Percentiles rank a stretch among this genome's conserved stretches.
Evolutionary conservation across 495 filamentous ascomycete species (phyloP).

Genomic region (Polyplosphaeria fusca): DNA sequence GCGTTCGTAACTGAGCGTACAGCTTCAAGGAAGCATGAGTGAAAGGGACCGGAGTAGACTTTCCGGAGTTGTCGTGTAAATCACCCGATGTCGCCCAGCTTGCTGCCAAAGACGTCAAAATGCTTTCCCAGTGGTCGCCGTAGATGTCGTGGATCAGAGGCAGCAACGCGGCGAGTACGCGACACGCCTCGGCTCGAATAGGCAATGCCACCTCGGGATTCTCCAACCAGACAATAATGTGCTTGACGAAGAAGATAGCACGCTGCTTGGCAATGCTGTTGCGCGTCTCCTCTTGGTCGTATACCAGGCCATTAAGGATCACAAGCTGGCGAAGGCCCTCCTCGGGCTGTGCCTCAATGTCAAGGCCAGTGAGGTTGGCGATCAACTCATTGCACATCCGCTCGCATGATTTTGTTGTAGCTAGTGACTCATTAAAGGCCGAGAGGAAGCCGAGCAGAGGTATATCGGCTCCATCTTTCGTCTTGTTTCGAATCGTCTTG

Average conservation of each 20-base stretch:
- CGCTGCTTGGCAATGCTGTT: slow-evolving; percentile 69
- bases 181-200: slow-evolving; percentile 60
- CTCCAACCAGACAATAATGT: slow-evolving; percentile 67
- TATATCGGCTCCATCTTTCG: slow-evolving; percentile 44
- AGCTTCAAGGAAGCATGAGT: slow-evolving; percentile 71
- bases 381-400: slow-evolving; percentile 58
- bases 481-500: slow-evolving; percentile 13
- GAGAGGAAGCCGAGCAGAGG: slow-evolving; percentile 51
- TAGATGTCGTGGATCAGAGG: slow-evolving; percentile 73
- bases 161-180: slow-evolving; percentile 61
- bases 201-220: slow-evolving; percentile 44
- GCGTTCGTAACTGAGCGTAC: slow-evolving; percentile 55
- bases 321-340: slow-evolving; percentile 52
- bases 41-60: slow-evolving; percentile 50
- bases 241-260: slow-evolving; percentile 75
- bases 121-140: slow-evolving; percentile 76
- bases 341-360: slow-evolving; percentile 35
- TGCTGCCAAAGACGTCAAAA: slow-evolving; percentile 52
- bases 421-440: slow-evolving; percentile 52
- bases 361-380: slow-evolving; percentile 56
- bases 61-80: slow-evolving; percentile 4
- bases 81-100: slow-evolving; percentile 28
- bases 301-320: slow-evolving; percentile 57
- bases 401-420: slow-evolving; percentile 35
- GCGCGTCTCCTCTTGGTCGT: slow-evolving; percentile 50